A percentile compares a stretch with the other conserved stretches of the same genome.
Conservation (phyloP, 129 eudicot genomes). For the Apium graveolens region DNA sequence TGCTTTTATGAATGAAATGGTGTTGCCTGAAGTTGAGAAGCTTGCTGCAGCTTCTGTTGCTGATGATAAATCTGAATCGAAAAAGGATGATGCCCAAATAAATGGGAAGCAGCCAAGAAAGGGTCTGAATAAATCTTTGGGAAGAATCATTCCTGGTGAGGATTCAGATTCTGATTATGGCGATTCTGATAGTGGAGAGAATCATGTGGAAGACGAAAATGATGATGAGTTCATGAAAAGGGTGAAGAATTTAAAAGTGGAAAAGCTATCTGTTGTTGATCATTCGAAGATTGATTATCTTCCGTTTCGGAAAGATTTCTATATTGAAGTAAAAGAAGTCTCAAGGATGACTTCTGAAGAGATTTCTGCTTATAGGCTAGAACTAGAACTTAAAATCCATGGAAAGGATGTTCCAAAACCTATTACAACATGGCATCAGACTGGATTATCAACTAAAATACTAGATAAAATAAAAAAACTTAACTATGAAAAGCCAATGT, state of each 20-base stretch:
- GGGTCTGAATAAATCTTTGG: constrained; percentile 37
- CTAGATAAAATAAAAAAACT: constrained; percentile 6
- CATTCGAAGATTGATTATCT: constrained; percentile 28
- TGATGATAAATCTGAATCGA: constrained; percentile 23
- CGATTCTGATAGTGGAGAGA: constrained; percentile 40
- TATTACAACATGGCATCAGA: constrained; percentile 13
- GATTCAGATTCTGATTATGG: constrained; percentile 58
- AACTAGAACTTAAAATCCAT: constrained; percentile 22
- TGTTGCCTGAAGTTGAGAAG: constrained; percentile 73
- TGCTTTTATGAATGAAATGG: constrained; percentile 82
- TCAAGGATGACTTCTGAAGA: constrained; percentile 17
- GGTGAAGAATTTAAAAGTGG: constrained; percentile 27
- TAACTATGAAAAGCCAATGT: constrained; percentile 13
- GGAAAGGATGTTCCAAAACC: constrained; percentile 13
- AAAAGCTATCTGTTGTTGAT: constrained; percentile 23
- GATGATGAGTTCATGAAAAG: constrained; percentile 29
- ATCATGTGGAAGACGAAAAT: constrained; percentile 21
- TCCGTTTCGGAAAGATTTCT: constrained; percentile 22
- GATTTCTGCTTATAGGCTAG: constrained; percentile 14
- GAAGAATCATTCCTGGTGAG: constrained; percentile 77
- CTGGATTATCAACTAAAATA: constrained; percentile 6
- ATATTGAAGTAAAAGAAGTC: constrained; percentile 27
- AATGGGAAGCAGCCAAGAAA: constrained; percentile 26
- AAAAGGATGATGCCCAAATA: constrained; percentile 29
- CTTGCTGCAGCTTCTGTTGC: constrained; percentile 26